These are phyloP conservation scores for Microbotryum lychnidis-dioicae DNA, from an alignment of 1,284 basidiomycete species.

Conservation along the genomic window DNA sequence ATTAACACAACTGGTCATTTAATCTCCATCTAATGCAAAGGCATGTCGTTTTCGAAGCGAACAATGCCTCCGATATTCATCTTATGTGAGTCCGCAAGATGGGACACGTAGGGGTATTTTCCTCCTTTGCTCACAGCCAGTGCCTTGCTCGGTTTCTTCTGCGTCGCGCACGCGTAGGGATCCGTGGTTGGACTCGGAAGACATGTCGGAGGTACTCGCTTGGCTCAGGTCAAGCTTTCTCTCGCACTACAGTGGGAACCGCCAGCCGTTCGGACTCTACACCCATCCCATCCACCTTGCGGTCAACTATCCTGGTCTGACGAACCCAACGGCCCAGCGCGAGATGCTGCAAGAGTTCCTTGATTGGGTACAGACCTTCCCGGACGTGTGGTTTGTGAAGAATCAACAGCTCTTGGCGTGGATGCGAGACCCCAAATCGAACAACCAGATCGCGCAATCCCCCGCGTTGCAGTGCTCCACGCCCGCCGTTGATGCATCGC, in stretches of 20 bases:
- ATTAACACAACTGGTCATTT: not conserved
- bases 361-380: slow-evolving; percentile 68
- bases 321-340: slow-evolving; percentile 9
- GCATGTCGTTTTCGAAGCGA: slow-evolving; percentile 10
- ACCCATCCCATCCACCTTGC: slow-evolving; percentile 73
- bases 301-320: slow-evolving; percentile 41
- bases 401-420: slow-evolving; percentile 58
- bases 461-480: slow-evolving; percentile 54
- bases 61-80: slow-evolving; percentile 11
- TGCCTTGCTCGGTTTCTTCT: no score
- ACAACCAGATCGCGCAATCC: slow-evolving; percentile 46
- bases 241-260: slow-evolving; percentile 60
- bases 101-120: slow-evolving; percentile 23
- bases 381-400: slow-evolving; percentile 46
- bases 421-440: slow-evolving; percentile 60
- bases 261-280: slow-evolving; percentile 72
- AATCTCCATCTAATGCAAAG: not conserved
- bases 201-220: slow-evolving; percentile 51
- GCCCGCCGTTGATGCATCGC: slow-evolving; percentile 50
- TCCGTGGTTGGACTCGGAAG: slow-evolving; percentile 58
- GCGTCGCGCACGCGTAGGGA: slow-evolving; percentile 52
- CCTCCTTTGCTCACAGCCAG: slow-evolving; percentile 41
- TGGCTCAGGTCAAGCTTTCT: slow-evolving; percentile 71
- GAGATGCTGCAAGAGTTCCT: slow-evolving; percentile 45
- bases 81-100: slow-evolving; percentile 1